Evolutionary conservation across 495 filamentous ascomycete species (phyloP).

Genomic region (Annulohypoxylon maeteangense): DNA sequence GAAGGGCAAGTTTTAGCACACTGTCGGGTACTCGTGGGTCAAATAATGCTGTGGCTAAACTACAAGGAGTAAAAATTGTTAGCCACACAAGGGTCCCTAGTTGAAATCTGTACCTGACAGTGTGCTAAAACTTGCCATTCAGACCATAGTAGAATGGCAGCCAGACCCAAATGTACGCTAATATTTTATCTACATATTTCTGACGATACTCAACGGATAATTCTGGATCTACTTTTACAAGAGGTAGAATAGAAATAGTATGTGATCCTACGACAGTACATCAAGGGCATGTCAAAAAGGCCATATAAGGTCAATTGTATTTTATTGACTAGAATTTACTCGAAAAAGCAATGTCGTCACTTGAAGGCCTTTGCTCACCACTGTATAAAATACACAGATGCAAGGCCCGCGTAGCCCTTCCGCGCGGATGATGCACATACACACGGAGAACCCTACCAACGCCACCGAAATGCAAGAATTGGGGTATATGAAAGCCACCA

Average conservation of each 20-base stretch:
- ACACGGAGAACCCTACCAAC: slow-evolving; percentile 18
- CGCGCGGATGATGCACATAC: neutral
- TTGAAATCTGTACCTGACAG: too few species aligned
- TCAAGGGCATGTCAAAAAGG: neutral
- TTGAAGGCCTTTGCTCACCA: neutral
- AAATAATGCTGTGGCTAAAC: too few species aligned
- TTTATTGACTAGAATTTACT: neutral
- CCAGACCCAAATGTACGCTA: too few species aligned
- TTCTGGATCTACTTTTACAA: too few species aligned
- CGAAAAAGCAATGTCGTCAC: neutral
- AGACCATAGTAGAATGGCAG: too few species aligned
- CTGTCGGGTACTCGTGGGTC: too few species aligned
- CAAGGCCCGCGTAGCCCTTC: neutral
- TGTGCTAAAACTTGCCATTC: too few species aligned
- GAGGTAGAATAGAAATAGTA: neutral
- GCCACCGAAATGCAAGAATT: slow-evolving; percentile 30
- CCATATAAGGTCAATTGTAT: neutral
- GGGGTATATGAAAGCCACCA: slow-evolving; percentile 26
- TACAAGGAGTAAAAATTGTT: too few species aligned
- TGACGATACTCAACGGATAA: too few species aligned
- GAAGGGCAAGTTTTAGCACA: too few species aligned
- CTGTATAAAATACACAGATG: neutral
- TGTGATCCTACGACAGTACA: neutral
- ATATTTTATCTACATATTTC: too few species aligned
- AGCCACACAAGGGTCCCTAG: too few species aligned